Evolutionary conservation across 1,284 basidiomycete genomes (phyloP).

Genomic region (Chalciporus sp.): DNA sequence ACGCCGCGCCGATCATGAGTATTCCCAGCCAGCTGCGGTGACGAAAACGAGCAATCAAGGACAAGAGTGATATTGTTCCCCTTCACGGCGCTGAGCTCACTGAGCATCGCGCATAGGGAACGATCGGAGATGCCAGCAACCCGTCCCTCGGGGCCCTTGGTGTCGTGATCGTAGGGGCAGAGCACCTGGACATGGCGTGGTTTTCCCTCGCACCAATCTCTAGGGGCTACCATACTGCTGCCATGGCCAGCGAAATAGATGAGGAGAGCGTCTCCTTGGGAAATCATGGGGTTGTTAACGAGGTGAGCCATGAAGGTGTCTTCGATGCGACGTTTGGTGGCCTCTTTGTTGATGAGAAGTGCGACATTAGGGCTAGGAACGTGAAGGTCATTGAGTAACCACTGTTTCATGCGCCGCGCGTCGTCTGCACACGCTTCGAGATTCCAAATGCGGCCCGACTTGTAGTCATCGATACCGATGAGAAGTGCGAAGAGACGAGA

Average conservation of each 20-base stretch:
- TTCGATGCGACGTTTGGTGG: slow-evolving; percentile 61
- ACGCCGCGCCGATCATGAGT: slow-evolving; percentile 46
- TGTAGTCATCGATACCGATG: slow-evolving; percentile 66
- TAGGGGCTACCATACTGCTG: slow-evolving; percentile 53
- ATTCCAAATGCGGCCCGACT: slow-evolving; percentile 64
- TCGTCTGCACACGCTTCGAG: slow-evolving; percentile 64
- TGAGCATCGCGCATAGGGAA: slow-evolving; percentile 59
- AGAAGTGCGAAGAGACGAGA: slow-evolving; percentile 60
- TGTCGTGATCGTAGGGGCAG: slow-evolving; percentile 65
- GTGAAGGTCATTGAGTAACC: slow-evolving; percentile 54
- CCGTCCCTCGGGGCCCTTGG: slow-evolving; percentile 45
- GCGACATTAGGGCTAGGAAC: slow-evolving; percentile 62
- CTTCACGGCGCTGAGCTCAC: slow-evolving; percentile 54
- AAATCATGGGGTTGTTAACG: slow-evolving; percentile 57
- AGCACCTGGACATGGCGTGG: slow-evolving; percentile 54
- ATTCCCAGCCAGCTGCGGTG: slow-evolving; percentile 40
- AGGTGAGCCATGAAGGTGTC: slow-evolving; percentile 59
- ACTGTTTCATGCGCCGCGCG: slow-evolving; percentile 54
- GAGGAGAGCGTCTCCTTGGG: slow-evolving; percentile 61
- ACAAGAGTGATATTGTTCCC: slow-evolving; percentile 70
- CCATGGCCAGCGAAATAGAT: slow-evolving; percentile 74
- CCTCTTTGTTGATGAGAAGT: slow-evolving; percentile 55
- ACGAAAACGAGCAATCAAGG: slow-evolving; percentile 64
- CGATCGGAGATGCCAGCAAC: slow-evolving; percentile 66
- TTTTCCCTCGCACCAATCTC: slow-evolving; percentile 53